Percentiles rank a stretch among this genome's conserved stretches.
These are phyloP conservation scores for Kazachstania kunashirensis DNA, from an alignment of 805 yeast species.

Conservation along the genomic window DNA sequence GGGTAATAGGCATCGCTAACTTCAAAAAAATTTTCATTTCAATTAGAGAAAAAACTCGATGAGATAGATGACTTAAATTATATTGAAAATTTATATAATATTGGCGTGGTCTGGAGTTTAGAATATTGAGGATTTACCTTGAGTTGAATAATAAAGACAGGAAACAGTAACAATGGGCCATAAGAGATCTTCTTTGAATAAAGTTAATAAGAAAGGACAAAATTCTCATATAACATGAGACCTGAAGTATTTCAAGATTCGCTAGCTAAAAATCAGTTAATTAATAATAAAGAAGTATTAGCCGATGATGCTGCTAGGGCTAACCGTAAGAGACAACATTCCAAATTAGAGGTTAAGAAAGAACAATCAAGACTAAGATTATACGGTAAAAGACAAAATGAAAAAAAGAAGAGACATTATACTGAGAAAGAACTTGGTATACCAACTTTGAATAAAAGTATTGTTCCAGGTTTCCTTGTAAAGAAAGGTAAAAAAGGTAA, in stretches of 20 bases:
- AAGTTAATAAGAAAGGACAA: slow-evolving; percentile 14
- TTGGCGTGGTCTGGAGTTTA: too few species aligned
- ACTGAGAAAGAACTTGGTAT: slow-evolving; percentile 71
- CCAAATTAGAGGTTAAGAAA: slow-evolving; percentile 49
- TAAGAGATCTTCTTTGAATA: neutral
- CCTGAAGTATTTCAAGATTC: slow-evolving; percentile 60
- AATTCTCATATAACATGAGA: slow-evolving; percentile 36
- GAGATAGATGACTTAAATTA: too few species aligned
- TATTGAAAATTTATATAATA: too few species aligned
- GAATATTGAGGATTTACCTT: neutral
- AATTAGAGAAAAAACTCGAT: too few species aligned
- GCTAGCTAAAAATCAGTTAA: slow-evolving; percentile 58
- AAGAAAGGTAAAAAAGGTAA: slow-evolving; percentile 80
- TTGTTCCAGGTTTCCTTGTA: slow-evolving; percentile 75
- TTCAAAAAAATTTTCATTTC: too few species aligned
- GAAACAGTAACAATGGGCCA: neutral
- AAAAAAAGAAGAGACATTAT: slow-evolving; percentile 36
- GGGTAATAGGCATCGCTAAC: too few species aligned
- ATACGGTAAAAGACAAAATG: slow-evolving; percentile 62
- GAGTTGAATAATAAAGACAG: too few species aligned
- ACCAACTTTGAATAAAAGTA: slow-evolving; percentile 72
- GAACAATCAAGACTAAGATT: slow-evolving; percentile 55
- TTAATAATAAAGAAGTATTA: slow-evolving; percentile 42
- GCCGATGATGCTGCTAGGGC: slow-evolving; percentile 41
- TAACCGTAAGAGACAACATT: slow-evolving; percentile 30